phyloP scores from a whole-genome alignment of 1,284 basidiomycete genomes.

The Neonothopanus nambi region DNA sequence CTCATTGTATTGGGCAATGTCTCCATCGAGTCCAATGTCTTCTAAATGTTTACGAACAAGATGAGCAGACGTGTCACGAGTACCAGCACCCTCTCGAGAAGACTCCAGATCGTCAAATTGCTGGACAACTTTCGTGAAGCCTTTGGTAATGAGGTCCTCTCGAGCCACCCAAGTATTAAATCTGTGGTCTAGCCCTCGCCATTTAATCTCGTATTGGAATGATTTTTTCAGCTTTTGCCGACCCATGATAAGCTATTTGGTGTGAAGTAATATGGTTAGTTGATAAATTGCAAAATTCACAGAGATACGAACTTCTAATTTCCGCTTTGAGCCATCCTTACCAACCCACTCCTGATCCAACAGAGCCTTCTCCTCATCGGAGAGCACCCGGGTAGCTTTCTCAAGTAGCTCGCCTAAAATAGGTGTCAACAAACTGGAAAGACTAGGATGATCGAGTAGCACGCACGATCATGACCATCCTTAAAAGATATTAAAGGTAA shows the following conservation, averaged over 20 bases:
- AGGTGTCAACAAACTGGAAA: slow-evolving; percentile 16
- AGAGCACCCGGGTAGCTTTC: slow-evolving; percentile 88
- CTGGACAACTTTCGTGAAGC: slow-evolving; percentile 89
- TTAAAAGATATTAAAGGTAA: no score
- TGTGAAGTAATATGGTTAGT: slow-evolving; percentile 6
- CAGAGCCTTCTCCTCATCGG: slow-evolving; percentile 83
- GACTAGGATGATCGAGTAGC: slow-evolving; percentile 15
- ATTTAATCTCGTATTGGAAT: slow-evolving; percentile 96
- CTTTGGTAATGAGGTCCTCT: slow-evolving; percentile 86
- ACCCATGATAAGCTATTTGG: slow-evolving; percentile 79
- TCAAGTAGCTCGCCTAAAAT: slow-evolving; percentile 80
- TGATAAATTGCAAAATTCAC: background rate
- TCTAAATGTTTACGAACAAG: slow-evolving; percentile 88
- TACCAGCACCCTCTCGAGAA: slow-evolving; percentile 89
- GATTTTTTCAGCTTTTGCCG: slow-evolving; percentile 98
- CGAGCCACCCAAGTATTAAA: slow-evolving; percentile 95
- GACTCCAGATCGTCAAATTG: slow-evolving; percentile 98
- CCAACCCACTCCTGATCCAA: slow-evolving; percentile 91
- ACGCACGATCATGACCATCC: slow-evolving; percentile 94
- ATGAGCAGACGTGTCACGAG: slow-evolving; percentile 79
- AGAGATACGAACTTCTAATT: slow-evolving; percentile 70
- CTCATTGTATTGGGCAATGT: slow-evolving; percentile 97
- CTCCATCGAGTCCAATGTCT: slow-evolving; percentile 94
- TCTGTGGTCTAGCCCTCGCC: slow-evolving; percentile 91
- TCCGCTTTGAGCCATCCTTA: slow-evolving; percentile 89